Evolutionary conservation across 139 green algal genomes (phyloP), one percentile per base, ranked within the genome.

Genomic region (Closterium sp.): DNA sequence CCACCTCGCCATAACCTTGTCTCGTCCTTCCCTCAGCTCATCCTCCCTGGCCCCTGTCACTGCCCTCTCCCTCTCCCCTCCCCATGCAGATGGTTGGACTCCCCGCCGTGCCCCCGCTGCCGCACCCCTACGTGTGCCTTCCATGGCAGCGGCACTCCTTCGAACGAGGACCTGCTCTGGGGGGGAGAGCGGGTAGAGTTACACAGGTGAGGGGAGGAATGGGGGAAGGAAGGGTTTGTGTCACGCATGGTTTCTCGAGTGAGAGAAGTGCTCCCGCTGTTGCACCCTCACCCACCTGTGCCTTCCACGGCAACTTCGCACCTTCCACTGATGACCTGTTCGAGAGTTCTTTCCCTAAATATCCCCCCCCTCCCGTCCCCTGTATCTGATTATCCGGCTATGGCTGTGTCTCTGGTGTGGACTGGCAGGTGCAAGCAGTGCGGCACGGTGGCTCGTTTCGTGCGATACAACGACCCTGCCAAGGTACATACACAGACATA

Each of bases 1-100:
- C n/a, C n/a, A n/a, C n/a, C n/a, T n/a, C n/a, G n/a, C n/a, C n/a
- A n/a, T n/a, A n/a, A n/a, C n/a, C n/a, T n/a, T n/a, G n/a, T n/a
- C 79, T 86, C 9, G 22, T 9, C 79, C 9, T 86, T 29, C 27
- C 79, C 79, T 86, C 79, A n/a, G n/a, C n/a, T n/a, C n/a, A n/a
- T n/a, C n/a, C n/a, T n/a, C n/a, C n/a, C n/a, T n/a, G n/a, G 79
- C 9, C 79, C 79, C 79, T 86, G 34, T 88, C 19, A 70, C 29
- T 9, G 24, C 27, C 11, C 79, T 86, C 4, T 9, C 22, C 79
- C 11, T 10, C 6, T 29, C 79, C 27, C 4, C 11, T 5, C 9
- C 79, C 27, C 27, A 31, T n/a, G 6, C 88, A 91, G 88, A 22
- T 92, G 90, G 90, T 85, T 92, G 19, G 62, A 92, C 85, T 89